Percentiles rank a stretch among this genome's conserved stretches.
Conservation (phyloP, 2,329 filamentous ascomycete genomes). For the Clarireedia monteithiana region DNA sequence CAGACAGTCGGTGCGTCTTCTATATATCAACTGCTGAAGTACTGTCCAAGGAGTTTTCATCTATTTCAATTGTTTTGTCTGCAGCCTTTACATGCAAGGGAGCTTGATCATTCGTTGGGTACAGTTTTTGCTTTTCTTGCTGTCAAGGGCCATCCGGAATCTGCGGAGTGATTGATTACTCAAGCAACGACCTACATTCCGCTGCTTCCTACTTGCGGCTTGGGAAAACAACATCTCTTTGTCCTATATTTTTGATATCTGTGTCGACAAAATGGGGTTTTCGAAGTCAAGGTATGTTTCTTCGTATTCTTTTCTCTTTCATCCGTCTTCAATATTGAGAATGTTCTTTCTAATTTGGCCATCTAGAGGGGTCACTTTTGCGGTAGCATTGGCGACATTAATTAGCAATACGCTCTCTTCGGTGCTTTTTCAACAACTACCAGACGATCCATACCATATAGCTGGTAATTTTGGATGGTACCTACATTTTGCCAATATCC, state of each 20-base stretch:
- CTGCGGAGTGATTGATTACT: not conserved
- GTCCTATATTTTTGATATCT: not conserved
- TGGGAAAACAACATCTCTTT: not conserved
- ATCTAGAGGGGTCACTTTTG: conserved; percentile 11
- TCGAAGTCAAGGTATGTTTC: not conserved
- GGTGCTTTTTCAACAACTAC: conserved; percentile 26
- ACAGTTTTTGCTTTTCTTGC: too few species aligned
- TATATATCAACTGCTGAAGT: too few species aligned
- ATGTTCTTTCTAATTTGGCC: not conserved
- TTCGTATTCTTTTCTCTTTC: not conserved
- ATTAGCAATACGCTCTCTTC: conserved; percentile 25
- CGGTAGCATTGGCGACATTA: conserved; percentile 25
- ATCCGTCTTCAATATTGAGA: not conserved
- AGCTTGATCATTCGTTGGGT: too few species aligned
- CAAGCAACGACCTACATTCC: not conserved
- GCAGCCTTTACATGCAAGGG: too few species aligned
- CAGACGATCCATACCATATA: conserved; percentile 28
- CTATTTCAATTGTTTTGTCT: too few species aligned
- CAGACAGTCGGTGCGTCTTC: too few species aligned
- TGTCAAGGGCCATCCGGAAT: not conserved
- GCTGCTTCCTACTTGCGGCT: not conserved
- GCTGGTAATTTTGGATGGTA: conserved; percentile 31
- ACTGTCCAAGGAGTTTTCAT: too few species aligned
- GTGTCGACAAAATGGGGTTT: not conserved
- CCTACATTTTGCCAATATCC: conserved; percentile 32